phyloP scores from a whole-genome alignment of 2,329 filamentous ascomycete species.

The Alternaria dauci region DNA sequence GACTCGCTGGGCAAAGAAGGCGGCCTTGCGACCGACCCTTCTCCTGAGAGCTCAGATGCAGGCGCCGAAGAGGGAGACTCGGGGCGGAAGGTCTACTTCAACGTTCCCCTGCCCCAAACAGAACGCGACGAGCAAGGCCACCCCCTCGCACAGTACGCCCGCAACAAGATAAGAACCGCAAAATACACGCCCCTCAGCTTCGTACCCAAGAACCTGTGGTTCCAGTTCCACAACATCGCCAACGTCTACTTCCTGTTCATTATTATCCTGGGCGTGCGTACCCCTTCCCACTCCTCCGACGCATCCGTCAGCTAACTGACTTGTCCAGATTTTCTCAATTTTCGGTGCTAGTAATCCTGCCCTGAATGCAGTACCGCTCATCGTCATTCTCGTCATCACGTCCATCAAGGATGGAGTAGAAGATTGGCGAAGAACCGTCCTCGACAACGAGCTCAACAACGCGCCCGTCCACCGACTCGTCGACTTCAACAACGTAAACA shows the following conservation, averaged over 20 bases:
- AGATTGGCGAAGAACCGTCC: constrained; percentile 88
- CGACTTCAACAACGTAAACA: constrained; percentile 93
- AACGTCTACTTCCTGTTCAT: constrained; percentile 98
- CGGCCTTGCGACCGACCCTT: constrained; percentile 54
- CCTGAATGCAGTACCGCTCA: constrained; percentile 87
- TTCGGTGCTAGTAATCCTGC: constrained; percentile 93
- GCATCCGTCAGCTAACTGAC: constrained; percentile 26
- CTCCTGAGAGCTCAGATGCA: constrained; percentile 50
- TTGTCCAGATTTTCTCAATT: constrained; percentile 85
- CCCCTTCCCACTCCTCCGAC: constrained; percentile 12
- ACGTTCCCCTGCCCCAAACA: constrained; percentile 77
- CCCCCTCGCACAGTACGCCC: constrained; percentile 73
- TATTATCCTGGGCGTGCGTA: constrained; percentile 89
- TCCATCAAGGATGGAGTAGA: constrained; percentile 95
- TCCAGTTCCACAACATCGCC: constrained; percentile 98
- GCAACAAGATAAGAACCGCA: constrained; percentile 97
- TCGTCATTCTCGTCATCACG: constrained; percentile 88
- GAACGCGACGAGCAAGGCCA: constrained; percentile 83
- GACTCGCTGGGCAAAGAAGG: constrained; percentile 52
- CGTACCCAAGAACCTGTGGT: constrained; percentile 94
- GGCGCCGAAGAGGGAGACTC: constrained; percentile 50
- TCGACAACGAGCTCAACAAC: constrained; percentile 96
- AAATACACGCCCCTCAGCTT: constrained; percentile 98
- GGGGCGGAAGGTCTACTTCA: constrained; percentile 78
- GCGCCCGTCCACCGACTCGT: constrained; percentile 89